Evolutionary conservation across 345 rosid species (phyloP).

Genomic region (Salix udensis): DNA sequence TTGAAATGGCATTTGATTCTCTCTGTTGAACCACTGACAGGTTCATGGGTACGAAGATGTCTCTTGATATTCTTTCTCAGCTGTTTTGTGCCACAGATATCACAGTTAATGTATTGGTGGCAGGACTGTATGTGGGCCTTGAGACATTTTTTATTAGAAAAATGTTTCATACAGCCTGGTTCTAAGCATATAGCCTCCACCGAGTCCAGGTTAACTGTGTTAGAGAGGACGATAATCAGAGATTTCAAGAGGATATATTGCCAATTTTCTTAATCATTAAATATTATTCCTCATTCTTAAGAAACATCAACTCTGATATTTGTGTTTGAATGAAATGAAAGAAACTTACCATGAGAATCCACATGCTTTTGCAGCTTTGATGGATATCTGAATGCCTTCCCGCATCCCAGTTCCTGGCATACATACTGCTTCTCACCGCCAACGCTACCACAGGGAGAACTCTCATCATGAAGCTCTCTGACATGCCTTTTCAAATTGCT

Average conservation of each 20-base stretch:
- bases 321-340: neutral
- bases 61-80: conserved; percentile 74
- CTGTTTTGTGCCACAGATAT: conserved; percentile 60
- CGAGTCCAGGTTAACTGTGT: conserved; percentile 63
- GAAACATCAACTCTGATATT: neutral
- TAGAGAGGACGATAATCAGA: conserved; percentile 13
- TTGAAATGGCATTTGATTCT: conserved; percentile 51
- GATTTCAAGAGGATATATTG: neutral
- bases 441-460: conserved; percentile 10
- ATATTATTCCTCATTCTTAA: neutral
- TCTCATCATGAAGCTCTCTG: conserved; percentile 42
- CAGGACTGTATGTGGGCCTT: conserved; percentile 56
- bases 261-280: neutral
- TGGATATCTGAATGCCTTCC: conserved; percentile 61
- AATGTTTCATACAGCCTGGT: conserved; percentile 65
- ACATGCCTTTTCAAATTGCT: conserved; percentile 65
- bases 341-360: conserved; percentile 63
- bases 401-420: conserved; percentile 76
- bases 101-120: conserved; percentile 59
- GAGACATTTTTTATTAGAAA: conserved; percentile 64
- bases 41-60: conserved; percentile 62
- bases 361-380: conserved; percentile 64
- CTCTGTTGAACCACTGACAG: conserved; percentile 20
- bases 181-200: conserved; percentile 80
- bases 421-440: conserved; percentile 34